Evolutionary conservation across 2,329 filamentous ascomycete species (phyloP).

Genomic region (Aspergillus luchuensis): DNA sequence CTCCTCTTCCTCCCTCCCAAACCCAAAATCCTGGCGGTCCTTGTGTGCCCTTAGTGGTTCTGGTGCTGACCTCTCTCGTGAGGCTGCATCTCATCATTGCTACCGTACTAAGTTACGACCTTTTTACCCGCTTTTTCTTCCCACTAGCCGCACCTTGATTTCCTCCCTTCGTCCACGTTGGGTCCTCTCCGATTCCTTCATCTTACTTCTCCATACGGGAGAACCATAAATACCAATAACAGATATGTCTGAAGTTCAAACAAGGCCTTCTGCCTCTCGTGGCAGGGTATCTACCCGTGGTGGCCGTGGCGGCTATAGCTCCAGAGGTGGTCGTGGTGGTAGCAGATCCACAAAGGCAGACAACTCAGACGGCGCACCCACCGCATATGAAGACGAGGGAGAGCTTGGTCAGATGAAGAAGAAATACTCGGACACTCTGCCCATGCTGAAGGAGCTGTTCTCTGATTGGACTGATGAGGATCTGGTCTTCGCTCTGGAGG

Average conservation of each 20-base stretch:
- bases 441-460: conserved; percentile 87
- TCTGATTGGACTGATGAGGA: conserved; percentile 95
- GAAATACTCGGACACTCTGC: conserved; percentile 77
- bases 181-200: conserved; percentile 29
- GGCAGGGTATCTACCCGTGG: conserved; percentile 89
- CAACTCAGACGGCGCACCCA: conserved; percentile 58
- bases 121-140: conserved; percentile 31
- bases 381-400: conserved; percentile 75
- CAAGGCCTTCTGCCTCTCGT: conserved; percentile 77
- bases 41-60: conserved; percentile 33
- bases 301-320: conserved; percentile 74
- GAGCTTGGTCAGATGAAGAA: conserved; percentile 91
- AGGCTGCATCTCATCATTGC: conserved; percentile 41
- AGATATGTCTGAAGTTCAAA: conserved; percentile 91
- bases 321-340: conserved; percentile 69
- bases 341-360: conserved; percentile 72
- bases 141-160: conserved; percentile 35
- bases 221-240: conserved; percentile 39
- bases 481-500: conserved; percentile 87
- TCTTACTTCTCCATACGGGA: conserved; percentile 30
- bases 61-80: conserved; percentile 41
- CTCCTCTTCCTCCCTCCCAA: conserved; percentile 22
- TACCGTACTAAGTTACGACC: conserved; percentile 29
- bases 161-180: conserved; percentile 31
- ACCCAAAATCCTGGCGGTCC: conserved; percentile 30